phyloP scores from a whole-genome alignment of 2,329 filamentous ascomycete species.

The Pseudogymnoascus sp. region DNA sequence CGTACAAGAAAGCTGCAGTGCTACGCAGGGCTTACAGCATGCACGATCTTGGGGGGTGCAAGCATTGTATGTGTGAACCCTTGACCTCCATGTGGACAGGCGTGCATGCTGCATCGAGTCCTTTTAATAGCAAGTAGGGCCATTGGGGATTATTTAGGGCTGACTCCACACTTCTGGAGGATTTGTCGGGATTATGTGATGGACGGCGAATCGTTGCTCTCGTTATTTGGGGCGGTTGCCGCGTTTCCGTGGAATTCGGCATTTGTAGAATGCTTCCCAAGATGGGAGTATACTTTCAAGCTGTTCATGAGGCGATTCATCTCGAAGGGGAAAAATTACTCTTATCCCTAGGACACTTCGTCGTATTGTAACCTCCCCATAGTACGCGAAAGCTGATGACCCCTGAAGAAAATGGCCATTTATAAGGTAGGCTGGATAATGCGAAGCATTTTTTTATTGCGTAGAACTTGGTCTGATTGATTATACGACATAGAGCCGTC shows the following conservation, averaged over 20 bases:
- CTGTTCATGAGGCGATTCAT: background rate
- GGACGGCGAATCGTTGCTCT: background rate
- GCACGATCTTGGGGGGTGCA: background rate
- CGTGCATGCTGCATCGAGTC: background rate
- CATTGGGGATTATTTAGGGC: slow-evolving; percentile 1
- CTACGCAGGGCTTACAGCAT: background rate
- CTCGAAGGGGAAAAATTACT: background rate
- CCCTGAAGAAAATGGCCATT: too few relatives aligned
- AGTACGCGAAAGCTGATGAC: background rate
- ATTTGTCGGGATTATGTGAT: background rate
- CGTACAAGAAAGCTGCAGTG: background rate
- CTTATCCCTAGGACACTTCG: background rate
- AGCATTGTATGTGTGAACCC: background rate
- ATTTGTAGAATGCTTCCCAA: background rate
- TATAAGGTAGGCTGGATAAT: background rate
- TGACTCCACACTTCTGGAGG: background rate
- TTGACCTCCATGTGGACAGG: background rate
- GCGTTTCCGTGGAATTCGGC: background rate
- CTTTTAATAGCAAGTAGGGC: slow-evolving; percentile 2
- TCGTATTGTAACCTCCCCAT: background rate
- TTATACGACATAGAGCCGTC: background rate
- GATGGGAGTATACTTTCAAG: background rate
- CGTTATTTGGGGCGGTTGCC: background rate
- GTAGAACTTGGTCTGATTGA: background rate
- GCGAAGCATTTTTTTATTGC: background rate